phyloP scores from a whole-genome alignment of 805 yeast genomes.

The Wickerhamomyces bisporus region DNA sequence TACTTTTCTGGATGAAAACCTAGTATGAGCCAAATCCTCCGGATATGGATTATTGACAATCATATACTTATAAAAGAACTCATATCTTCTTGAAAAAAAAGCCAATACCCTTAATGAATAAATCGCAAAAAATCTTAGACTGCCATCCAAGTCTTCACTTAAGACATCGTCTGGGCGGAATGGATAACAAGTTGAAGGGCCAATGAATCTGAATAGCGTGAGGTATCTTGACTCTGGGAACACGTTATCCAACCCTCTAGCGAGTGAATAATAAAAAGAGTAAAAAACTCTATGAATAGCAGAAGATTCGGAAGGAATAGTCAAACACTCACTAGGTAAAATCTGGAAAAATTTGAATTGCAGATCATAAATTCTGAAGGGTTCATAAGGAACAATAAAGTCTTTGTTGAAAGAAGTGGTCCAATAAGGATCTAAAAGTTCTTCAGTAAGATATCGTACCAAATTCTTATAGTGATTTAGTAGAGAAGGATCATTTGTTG shows the following conservation, averaged over 20 bases:
- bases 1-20: constrained; percentile 18
- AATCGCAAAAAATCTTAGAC: constrained; percentile 7
- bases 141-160: constrained; percentile 4
- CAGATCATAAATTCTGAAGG: constrained; percentile 7
- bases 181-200: constrained; percentile 20
- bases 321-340: constrained; percentile 16
- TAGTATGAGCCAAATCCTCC: constrained; percentile 9
- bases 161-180: constrained; percentile 8
- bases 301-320: constrained; percentile 5
- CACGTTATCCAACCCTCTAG: constrained; percentile 18
- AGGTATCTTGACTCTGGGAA: constrained; percentile 21
- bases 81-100: constrained; percentile 20
- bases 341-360: constrained; percentile 12
- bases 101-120: constrained; percentile 16
- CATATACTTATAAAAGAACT: constrained; percentile 20
- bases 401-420: constrained; percentile 2
- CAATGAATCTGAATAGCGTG: constrained; percentile 19
- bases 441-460: constrained; percentile 6
- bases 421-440: constrained; percentile 2
- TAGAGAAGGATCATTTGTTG: constrained; percentile 10
- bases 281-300: constrained; percentile 17
- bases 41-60: constrained; percentile 17
- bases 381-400: constrained; percentile 10
- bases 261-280: constrained; percentile 8
- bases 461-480: constrained; percentile 5